Base-by-base conservation (phyloP, 805 yeast genomes). In the Nakazawaea holstii region DNA sequence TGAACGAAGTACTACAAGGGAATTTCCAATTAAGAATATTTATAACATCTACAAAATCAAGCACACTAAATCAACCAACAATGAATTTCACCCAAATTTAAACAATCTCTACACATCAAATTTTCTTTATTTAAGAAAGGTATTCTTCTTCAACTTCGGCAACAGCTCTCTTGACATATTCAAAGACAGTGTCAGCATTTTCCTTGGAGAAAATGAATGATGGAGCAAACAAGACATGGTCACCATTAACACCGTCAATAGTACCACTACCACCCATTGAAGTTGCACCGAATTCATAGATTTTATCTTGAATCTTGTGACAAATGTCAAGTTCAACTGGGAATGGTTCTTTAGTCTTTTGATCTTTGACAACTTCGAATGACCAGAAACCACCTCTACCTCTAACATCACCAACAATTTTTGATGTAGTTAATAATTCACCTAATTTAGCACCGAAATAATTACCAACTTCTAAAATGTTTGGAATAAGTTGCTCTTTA, bases 341-440 rank as follows among this genome's bases (percentile, higher is more conserved):
- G 54, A 75, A 74, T 39, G 73, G 68, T 53, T 74, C 76, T 53
- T 74, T 76, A 8, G 80, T 73, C 11, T 42, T 56, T 43, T 68
- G 69, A 56, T 75, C 64, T 55, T 75, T 68, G 48, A 76, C 79
- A 31, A 76, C 62, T 58, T 77, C 82, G 47, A 77, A 51, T 1
- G 76, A 70, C 75, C 81, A 74, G 64, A 78, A 78, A 8, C 77
- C 73, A 49, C 82, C 82, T 49, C 69, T 54, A 37, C 83, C 83
- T 64, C 82, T 69, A 28, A 76, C 70, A 47, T 75, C 76, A 50
- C 81, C 82, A 40, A 71, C 72, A 65, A 62, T 52, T 46, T 62
- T 59, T 39, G 62, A 53, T 10, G 54, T 57, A 27, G 55, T 50
- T 11, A 72, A 55, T 48, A 63, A 57, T 24, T 57, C 55, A 9